A percentile compares a stretch with the other conserved stretches of the same genome.
phyloP scores from a whole-genome alignment of 1,139 yeast genomes.

The Lodderomyces beijingensis region DNA sequence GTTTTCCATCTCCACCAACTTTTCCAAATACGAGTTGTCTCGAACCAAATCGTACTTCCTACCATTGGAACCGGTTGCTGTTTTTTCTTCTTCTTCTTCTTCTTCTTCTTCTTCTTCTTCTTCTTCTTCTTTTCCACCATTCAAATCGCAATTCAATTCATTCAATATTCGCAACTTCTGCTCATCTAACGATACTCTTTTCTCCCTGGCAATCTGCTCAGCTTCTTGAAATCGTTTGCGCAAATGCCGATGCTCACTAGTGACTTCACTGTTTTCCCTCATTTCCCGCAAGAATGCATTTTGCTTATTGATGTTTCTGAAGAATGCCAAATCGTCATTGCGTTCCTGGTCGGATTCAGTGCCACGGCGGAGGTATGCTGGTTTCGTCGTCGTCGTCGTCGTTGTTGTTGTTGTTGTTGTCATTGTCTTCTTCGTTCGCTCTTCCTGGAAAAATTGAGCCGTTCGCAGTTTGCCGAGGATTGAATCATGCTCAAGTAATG shows the following conservation, averaged over 20 bases:
- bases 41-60: constrained; percentile 6
- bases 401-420: too few relatives aligned
- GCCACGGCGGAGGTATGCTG: too few relatives aligned
- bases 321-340: background rate
- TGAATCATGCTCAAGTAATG: too few relatives aligned
- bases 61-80: background rate
- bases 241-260: background rate
- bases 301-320: background rate
- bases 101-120: background rate
- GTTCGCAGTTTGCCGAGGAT: too few relatives aligned
- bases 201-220: background rate
- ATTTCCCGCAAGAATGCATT: background rate
- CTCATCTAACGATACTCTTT: background rate
- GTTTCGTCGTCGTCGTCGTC: background rate
- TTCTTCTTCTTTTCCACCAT: background rate
- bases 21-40: constrained; percentile 11
- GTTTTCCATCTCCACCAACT: constrained; percentile 10
- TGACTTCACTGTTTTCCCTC: background rate
- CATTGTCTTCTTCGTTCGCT: too few relatives aligned
- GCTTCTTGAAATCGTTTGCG: constrained; percentile 19
- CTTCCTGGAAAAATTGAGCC: too few relatives aligned
- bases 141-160: constrained; percentile 10
- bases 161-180: background rate
- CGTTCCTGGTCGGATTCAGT: too few relatives aligned
- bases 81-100: background rate